Base-by-base conservation (phyloP, 129 eudicot species). In the Pseudognaphalium luteoalbum region DNA sequence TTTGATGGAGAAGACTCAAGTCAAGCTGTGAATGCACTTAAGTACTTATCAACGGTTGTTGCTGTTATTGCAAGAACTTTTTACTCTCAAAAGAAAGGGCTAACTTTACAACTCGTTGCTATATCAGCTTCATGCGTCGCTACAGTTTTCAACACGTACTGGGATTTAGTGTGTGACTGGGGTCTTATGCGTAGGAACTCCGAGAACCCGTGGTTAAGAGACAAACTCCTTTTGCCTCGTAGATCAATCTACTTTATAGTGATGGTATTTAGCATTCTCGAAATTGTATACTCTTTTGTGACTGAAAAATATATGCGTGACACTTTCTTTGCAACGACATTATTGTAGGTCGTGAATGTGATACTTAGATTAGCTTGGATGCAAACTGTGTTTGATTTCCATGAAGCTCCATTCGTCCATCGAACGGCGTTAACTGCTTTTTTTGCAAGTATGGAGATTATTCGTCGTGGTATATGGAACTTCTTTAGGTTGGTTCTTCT, bases 141-240 rank as follows among this genome's bases (percentile, higher is more conserved):
- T 9, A 88, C 96, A 8, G 28, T 86, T 19, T 72, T 22, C 51
- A 73, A 33, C 81, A 90, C 96, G 0, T 90, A 90, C 33, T 90
- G 96, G 96, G 96, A 90, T 68, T 68, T 90, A 58, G 92, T 90
- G 60, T 71, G 69, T 1, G 96, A 90, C 34, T 90, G 93, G 93
- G 96, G 92, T 7, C 88, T 90, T 66, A 81, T 90, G 20, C 61
- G 70, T 9, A 84, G 54, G 68, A 71, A 82, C 50, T 82, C 95
- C 4, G 78, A 51, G 33, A 86, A 89, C 62, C 89, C 54, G 33
- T 67, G 71, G 71, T 67, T 67, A 67, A 67, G 54, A 67, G 71
- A 67, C 52, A 67, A 39, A 50, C 87, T 89, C 19, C 44, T 89
- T 63, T 41, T 89, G 19, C 56, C 89, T 5, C 65, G 71, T 74